Evolutionary conservation across 805 yeast species (phyloP).

Genomic region (Clavispora phyllophila): DNA sequence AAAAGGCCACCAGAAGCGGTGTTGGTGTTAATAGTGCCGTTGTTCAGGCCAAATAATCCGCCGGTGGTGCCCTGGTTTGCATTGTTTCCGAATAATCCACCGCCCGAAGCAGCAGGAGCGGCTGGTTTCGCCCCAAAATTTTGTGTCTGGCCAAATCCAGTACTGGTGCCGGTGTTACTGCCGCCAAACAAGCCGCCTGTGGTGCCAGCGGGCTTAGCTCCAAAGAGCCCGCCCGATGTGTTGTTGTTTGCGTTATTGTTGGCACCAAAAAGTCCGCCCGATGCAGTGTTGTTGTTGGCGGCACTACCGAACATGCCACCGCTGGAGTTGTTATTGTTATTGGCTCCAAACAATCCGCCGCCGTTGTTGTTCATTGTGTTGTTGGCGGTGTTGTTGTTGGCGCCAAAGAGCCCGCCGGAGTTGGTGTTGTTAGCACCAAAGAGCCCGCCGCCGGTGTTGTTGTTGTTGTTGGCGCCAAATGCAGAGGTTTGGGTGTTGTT

Average conservation of each 20-base stretch:
- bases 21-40: background rate
- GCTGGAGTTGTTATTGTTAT: slow-evolving; percentile 5
- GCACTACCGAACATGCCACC: slow-evolving; percentile 11
- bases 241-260: slow-evolving; percentile 3
- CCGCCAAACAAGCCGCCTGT: slow-evolving; percentile 27
- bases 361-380: slow-evolving; percentile 11
- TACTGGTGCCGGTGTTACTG: slow-evolving; percentile 14
- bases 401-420: slow-evolving; percentile 38
- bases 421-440: slow-evolving; percentile 21
- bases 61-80: slow-evolving; percentile 11
- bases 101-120: slow-evolving; percentile 9
- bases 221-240: slow-evolving; percentile 36
- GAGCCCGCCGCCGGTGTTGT: slow-evolving; percentile 19
- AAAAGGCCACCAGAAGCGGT: slow-evolving; percentile 6
- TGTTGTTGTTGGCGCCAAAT: slow-evolving; percentile 23
- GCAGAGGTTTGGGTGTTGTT: slow-evolving; percentile 2
- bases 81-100: slow-evolving; percentile 29
- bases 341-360: slow-evolving; percentile 10
- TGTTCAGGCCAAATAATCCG: slow-evolving; percentile 20
- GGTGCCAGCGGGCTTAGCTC: slow-evolving; percentile 18
- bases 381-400: slow-evolving; percentile 15
- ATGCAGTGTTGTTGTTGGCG: slow-evolving; percentile 1
- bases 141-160: slow-evolving; percentile 20
- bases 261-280: slow-evolving; percentile 8
- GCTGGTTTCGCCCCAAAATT: slow-evolving; percentile 12